Evolutionary conservation across 2,329 filamentous ascomycete species (phyloP), one percentile per base, ranked within the genome.

Genomic region (Monosporascus cannonballus): DNA sequence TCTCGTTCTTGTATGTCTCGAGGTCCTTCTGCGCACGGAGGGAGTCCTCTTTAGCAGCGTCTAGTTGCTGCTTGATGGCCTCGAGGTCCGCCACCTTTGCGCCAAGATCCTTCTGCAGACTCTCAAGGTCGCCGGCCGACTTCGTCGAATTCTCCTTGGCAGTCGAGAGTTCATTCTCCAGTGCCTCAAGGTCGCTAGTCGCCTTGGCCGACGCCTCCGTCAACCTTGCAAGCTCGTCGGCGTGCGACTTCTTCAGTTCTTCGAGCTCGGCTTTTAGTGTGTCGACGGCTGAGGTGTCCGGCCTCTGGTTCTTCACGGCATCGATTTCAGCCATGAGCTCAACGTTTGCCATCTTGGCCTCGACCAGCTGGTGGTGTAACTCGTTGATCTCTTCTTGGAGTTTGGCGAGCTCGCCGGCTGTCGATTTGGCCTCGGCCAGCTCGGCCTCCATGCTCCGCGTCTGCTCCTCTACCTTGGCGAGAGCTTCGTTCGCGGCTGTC

Each of bases 261-360:
- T 74, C 72, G 24, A 85, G 67, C 59, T 84, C 73, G 30, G 71
- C 67, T 56, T 73, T 76, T 36, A 84, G 69, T 2, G 71, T 72
- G 60, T 85, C 81, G 2, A 71, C 67, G 62, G 76, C 81, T 0
- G 75, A 72, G 2, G 76, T 82, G 62, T 85, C 81, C 6, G 78
- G 71, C 65, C 78, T 83, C 60, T 73, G 74, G 61, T 73, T 83
- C 69, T 75, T 78, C 45, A 73, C 68, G 7, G 80, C 80, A 55
- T 86, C 83, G 17, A 86, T 73, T 49, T 84, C 81, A 20, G 82
- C 81, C 66, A 81, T 75, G 9, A 80, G 76, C 52, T 77, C 78
- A 54, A 81, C 78, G 55, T 80, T 80, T 51, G 78, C 77, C 71
- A 83, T 81, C 72, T 84, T 84, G 58, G 80, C 79, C 48, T 77